Conservation (phyloP, 2,329 filamentous ascomycete genomes). For the Fusarium azukiicola region DNA sequence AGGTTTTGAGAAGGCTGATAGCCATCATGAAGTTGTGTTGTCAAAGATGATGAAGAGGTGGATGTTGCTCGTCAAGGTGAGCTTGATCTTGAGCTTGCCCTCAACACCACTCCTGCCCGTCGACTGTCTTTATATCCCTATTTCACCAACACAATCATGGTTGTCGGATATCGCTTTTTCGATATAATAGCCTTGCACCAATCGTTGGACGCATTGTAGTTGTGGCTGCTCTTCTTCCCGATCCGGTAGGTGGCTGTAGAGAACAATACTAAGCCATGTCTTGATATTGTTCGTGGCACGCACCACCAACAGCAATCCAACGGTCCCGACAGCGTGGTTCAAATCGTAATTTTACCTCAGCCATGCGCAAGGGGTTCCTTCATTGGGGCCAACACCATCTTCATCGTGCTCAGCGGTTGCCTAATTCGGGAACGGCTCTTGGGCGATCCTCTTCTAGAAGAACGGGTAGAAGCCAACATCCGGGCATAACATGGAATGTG, state of each 20-base stretch:
- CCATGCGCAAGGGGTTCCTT: background rate
- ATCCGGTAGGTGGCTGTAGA: conserved; percentile 34
- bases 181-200: conserved; percentile 13
- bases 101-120: background rate
- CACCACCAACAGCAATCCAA: conserved; percentile 37
- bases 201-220: conserved; percentile 5
- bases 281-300: conserved; percentile 52
- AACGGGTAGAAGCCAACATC: conserved; percentile 31
- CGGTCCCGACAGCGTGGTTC: conserved; percentile 22
- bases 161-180: conserved; percentile 20
- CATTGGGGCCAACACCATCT: conserved; percentile 15
- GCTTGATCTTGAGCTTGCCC: conserved; percentile 6
- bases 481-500: background rate
- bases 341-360: conserved; percentile 4
- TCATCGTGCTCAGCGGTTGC: conserved; percentile 19
- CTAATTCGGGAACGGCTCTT: conserved; percentile 6
- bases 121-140: conserved; percentile 41
- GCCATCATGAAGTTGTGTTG: conserved; percentile 25
- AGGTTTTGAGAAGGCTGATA: conserved; percentile 21
- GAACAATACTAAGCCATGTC: conserved; percentile 53
- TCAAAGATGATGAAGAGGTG: background rate
- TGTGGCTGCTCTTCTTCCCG: conserved; percentile 34
- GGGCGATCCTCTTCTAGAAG: conserved; percentile 38
- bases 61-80: conserved; percentile 21
- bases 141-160: background rate